Percentiles rank a stretch among this genome's conserved stretches.
Evolutionary conservation across 2,329 filamentous ascomycete species (phyloP).

Genomic region (Fusarium transvaalense): DNA sequence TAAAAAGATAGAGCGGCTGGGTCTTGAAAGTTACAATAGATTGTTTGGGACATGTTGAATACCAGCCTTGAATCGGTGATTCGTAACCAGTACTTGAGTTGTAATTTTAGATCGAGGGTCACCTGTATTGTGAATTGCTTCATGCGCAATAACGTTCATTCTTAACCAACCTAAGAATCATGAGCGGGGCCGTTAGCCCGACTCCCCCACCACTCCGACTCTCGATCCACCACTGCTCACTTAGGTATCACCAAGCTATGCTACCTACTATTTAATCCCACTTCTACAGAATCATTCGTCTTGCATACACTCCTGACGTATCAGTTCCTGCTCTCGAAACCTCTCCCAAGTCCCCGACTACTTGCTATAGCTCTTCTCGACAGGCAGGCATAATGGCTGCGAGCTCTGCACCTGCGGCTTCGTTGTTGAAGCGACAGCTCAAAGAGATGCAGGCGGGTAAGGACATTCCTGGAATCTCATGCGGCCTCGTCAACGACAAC

Average conservation of each 20-base stretch:
- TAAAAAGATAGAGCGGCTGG: not conserved
- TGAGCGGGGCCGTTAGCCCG: slow-evolving; percentile 26
- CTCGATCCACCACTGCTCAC: slow-evolving; percentile 13
- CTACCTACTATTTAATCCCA: slow-evolving; percentile 19
- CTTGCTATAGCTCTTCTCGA: not conserved
- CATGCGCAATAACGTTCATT: slow-evolving; percentile 1
- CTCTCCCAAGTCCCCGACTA: not conserved
- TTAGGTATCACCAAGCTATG: slow-evolving; percentile 14
- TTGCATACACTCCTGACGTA: slow-evolving; percentile 8
- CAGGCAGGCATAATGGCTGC: slow-evolving; percentile 37
- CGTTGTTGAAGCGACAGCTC: slow-evolving; percentile 85
- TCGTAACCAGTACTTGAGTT: not conserved
- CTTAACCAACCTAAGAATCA: not conserved
- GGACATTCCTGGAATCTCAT: slow-evolving; percentile 94
- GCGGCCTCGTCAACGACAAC: slow-evolving; percentile 83
- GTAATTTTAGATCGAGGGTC: not conserved
- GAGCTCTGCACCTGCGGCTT: slow-evolving; percentile 68
- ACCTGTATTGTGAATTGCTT: slow-evolving; percentile 9
- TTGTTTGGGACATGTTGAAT: not conserved
- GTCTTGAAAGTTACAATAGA: not conserved
- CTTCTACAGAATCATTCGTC: slow-evolving; percentile 15
- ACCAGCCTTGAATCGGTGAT: not conserved
- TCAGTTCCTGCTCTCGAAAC: not conserved
- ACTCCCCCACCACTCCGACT: slow-evolving; percentile 36
- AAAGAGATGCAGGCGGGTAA: slow-evolving; percentile 94